Conservation (phyloP, 805 yeast genomes). For the Citeromyces matritensis region DNA sequence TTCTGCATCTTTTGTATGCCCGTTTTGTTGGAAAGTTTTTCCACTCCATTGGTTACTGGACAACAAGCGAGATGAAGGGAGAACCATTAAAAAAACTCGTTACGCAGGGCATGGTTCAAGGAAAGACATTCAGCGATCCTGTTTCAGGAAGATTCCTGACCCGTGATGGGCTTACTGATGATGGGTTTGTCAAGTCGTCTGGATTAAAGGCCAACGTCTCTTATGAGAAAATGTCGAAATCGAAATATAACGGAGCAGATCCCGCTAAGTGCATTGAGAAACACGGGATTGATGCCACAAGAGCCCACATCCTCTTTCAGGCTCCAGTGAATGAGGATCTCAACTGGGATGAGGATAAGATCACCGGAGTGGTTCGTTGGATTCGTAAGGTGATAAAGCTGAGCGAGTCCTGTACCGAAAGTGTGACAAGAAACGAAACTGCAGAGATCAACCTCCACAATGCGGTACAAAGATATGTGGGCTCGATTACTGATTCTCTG, state of each 20-base stretch:
- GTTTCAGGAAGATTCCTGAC: conserved; percentile 58
- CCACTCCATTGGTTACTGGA: conserved; percentile 52
- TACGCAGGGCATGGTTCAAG: conserved; percentile 98
- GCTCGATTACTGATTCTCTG: conserved; percentile 43
- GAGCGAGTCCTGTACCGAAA: conserved; percentile 8
- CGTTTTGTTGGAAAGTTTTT: conserved; percentile 78
- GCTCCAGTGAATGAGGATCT: conserved; percentile 77
- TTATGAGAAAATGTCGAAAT: conserved; percentile 92
- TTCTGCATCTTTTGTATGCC: conserved; percentile 75
- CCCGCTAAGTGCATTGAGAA: conserved; percentile 59
- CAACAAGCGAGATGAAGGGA: conserved; percentile 36
- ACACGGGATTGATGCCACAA: conserved; percentile 88
- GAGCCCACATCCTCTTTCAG: conserved; percentile 87
- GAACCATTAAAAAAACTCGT: conserved; percentile 76
- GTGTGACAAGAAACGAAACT: conserved; percentile 9
- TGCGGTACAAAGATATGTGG: conserved; percentile 29
- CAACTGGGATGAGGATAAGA: conserved; percentile 83
- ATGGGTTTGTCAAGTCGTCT: conserved; percentile 26
- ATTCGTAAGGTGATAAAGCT: conserved; percentile 35
- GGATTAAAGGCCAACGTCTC: conserved; percentile 38
- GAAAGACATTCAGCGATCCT: conserved; percentile 68
- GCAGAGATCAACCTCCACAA: conserved; percentile 45
- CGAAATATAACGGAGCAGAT: conserved; percentile 89
- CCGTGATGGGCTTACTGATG: conserved; percentile 54
- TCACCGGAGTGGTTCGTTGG: conserved; percentile 85